These are phyloP conservation scores for Dothistroma septosporum DNA, from an alignment of 2,329 filamentous ascomycete species.

Conservation along the genomic window DNA sequence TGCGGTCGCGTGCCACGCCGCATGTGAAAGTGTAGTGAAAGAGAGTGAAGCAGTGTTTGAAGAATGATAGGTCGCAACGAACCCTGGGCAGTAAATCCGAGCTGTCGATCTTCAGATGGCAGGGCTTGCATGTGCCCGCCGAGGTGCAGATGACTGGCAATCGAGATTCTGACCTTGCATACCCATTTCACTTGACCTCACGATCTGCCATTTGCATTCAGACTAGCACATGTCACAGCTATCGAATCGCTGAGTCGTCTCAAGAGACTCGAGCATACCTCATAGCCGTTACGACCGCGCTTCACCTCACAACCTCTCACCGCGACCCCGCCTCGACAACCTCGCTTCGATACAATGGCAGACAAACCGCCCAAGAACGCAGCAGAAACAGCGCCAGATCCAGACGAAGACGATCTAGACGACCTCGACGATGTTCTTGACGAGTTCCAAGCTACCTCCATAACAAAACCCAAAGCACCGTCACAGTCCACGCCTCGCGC, in stretches of 20 bases:
- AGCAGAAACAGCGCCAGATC: conserved; percentile 58
- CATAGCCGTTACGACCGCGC: background rate
- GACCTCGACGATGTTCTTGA: conserved; percentile 95
- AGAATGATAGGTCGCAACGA: background rate
- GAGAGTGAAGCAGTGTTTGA: background rate
- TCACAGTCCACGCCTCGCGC: conserved; percentile 26
- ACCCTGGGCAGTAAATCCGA: background rate
- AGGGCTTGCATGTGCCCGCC: background rate
- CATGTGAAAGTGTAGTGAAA: background rate
- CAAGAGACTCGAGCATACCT: background rate
- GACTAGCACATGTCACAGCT: background rate
- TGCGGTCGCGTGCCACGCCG: background rate
- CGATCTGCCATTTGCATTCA: background rate
- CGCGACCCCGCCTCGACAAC: conserved; percentile 4
- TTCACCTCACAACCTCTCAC: background rate
- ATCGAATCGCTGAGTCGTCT: background rate
- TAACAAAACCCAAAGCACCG: conserved; percentile 37
- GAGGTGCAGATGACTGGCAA: background rate
- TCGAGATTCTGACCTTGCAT: background rate
- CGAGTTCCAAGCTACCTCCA: conserved; percentile 69
- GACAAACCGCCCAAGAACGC: conserved; percentile 26
- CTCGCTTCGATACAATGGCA: conserved; percentile 21
- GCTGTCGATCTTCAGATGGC: background rate
- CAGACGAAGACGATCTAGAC: conserved; percentile 86
- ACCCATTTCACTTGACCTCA: background rate